Evolutionary conservation across 2,329 filamentous ascomycete species (phyloP).

Genomic region (Venturia effusa): DNA sequence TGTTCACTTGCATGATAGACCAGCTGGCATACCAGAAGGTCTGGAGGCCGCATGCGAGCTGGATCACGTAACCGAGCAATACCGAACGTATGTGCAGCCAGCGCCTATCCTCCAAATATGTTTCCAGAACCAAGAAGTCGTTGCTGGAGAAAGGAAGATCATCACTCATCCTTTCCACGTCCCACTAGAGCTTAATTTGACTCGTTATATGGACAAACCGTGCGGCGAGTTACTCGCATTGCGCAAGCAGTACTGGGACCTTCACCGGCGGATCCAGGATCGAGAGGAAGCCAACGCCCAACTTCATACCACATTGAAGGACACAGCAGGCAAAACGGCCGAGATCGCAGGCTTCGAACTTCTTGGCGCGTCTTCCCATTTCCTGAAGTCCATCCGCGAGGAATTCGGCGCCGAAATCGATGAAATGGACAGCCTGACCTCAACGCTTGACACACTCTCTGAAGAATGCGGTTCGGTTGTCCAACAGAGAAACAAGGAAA

Average conservation of each 20-base stretch:
- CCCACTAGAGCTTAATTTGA: conserved; percentile 73
- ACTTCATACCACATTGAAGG: conserved; percentile 33
- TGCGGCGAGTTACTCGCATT: conserved; percentile 44
- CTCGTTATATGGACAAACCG: conserved; percentile 60
- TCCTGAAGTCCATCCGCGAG: conserved; percentile 10
- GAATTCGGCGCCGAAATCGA: background rate
- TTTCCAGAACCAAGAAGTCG: conserved; percentile 53
- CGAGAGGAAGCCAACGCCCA: background rate
- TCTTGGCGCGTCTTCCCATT: conserved; percentile 17
- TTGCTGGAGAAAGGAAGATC: conserved; percentile 26
- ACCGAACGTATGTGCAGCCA: conserved; percentile 41
- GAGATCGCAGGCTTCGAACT: conserved; percentile 22
- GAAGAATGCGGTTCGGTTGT: background rate
- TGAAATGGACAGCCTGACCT: background rate
- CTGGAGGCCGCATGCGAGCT: conserved; percentile 51
- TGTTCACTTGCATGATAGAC: conserved; percentile 45
- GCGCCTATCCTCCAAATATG: conserved; percentile 83
- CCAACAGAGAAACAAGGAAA: background rate
- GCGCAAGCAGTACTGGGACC: conserved; percentile 63
- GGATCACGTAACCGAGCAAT: background rate
- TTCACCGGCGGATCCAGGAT: conserved; percentile 44
- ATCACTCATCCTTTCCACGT: conserved; percentile 58
- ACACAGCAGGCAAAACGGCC: conserved; percentile 21
- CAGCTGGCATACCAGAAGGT: conserved; percentile 67
- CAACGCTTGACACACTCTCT: background rate